Base-by-base conservation (phyloP, 2,329 filamentous ascomycete genomes). In the Paraphoma chrysanthemicola region DNA sequence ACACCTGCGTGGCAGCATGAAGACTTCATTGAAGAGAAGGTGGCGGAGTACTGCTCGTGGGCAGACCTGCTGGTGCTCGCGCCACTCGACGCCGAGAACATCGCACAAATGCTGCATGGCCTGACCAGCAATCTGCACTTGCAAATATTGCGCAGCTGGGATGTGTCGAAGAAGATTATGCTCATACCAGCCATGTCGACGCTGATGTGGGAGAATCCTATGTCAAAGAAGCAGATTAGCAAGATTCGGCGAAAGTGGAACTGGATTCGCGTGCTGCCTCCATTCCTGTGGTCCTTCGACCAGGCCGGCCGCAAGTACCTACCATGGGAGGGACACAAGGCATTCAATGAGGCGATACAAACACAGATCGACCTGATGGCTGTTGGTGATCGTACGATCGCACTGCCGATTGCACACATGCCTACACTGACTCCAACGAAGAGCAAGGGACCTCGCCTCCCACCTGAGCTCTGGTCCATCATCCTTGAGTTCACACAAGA, bases 161-260 rank as follows among this genome's bases (percentile, higher is more conserved):
- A 96, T 67, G 88, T 90, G 0, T 89, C 89, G 6, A 97, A 97
- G 78, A 90, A 89, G 66, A 90, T 96, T 30, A 79, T 97, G 47
- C 80, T 97, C 54, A 88, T 96, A 6, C 93, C 93, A 0, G 92
- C 91, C 62, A 96, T 97, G 93, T 94, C 91, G 33, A 87, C 87
- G 1, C 85, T 90, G 57, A 93, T 94, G 87, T 96, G 92, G 92
- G 88, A 93, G 71, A 93, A 95, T 68, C 92, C 93, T 2, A 88
- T 93, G 79, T 96, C 92, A 14, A 91, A 91, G 79, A 90, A 92
- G 68, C 93, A 97, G 72, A 84, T 97, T 58, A 90, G 86, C 76
- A 95, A 96, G 77, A 86, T 97, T 42, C 85, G 89, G 62, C 83
- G 87, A 60, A 93, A 92, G 74, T 96, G 92, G 92, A 89, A 88